These are phyloP conservation scores for Chlamydomonas schloesseri DNA, from an alignment of 139 green algal species.

Conservation along the genomic window DNA sequence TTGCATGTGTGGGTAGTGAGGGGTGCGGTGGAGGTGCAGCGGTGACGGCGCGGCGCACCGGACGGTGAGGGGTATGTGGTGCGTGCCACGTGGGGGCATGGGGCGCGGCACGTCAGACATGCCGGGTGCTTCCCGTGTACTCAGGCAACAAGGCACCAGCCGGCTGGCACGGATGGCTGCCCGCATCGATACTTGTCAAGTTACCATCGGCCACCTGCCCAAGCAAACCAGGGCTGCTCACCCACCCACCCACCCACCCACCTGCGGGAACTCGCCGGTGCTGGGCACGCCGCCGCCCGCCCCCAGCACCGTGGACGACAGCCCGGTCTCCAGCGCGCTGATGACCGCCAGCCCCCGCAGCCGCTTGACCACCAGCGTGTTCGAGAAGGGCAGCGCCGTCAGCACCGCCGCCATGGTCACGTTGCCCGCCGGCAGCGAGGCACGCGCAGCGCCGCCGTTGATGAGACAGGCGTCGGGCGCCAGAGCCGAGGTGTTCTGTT, in stretches of 20 bases:
- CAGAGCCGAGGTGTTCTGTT: conserved; percentile 16
- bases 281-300: too few species aligned
- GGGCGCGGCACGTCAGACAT: too few species aligned
- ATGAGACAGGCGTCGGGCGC: conserved; percentile 6
- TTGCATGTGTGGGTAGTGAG: too few species aligned
- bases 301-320: neutral
- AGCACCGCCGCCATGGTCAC: conserved; percentile 29
- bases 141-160: too few species aligned
- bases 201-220: too few species aligned
- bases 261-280: neutral
- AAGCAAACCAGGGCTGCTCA: neutral
- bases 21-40: too few species aligned
- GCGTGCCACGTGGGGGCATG: too few species aligned
- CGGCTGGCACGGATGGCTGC: too few species aligned
- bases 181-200: too few species aligned
- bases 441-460: conserved; percentile 49
- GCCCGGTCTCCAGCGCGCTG: conserved; percentile 8
- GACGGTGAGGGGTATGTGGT: too few species aligned
- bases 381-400: conserved; percentile 14
- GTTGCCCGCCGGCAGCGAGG: conserved; percentile 36
- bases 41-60: too few species aligned
- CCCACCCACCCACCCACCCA: neutral
- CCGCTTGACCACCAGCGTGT: neutral
- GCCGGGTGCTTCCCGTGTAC: too few species aligned
- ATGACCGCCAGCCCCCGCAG: neutral